Conservation (phyloP, 2,329 filamentous ascomycete genomes). For the Dactylellina haptotyla region DNA sequence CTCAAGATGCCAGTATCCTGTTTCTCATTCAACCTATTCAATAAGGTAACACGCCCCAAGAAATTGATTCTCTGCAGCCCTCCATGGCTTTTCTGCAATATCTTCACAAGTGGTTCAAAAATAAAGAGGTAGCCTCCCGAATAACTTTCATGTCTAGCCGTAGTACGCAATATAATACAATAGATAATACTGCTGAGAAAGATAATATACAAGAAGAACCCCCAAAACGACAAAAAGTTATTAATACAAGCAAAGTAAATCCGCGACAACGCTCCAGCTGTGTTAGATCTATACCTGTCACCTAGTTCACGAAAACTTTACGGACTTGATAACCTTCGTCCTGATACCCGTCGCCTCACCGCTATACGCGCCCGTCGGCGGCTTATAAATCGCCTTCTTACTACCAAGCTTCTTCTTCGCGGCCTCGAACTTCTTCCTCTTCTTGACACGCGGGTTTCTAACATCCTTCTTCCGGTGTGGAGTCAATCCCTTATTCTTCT, state of each 20-base stretch:
- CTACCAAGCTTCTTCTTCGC: conserved; percentile 97
- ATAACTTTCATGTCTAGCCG: too few relatives aligned
- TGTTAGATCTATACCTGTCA: not conserved
- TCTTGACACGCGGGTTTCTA: conserved; percentile 95
- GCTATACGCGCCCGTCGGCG: conserved; percentile 39
- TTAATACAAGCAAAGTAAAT: not conserved
- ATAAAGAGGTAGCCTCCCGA: too few relatives aligned
- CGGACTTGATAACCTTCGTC: conserved; percentile 50
- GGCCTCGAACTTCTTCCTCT: conserved; percentile 93
- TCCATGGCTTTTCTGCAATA: too few relatives aligned
- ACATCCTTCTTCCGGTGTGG: conserved; percentile 93
- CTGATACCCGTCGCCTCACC: conserved; percentile 51
- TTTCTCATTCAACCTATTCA: too few relatives aligned
- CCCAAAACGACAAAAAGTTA: not conserved
- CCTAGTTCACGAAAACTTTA: conserved; percentile 38
- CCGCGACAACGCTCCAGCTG: not conserved
- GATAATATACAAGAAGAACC: conserved; percentile 8
- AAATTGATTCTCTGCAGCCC: too few relatives aligned
- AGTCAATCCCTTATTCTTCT: conserved; percentile 96
- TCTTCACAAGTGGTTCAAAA: too few relatives aligned
- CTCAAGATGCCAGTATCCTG: too few relatives aligned
- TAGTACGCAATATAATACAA: not conserved
- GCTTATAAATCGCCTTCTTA: conserved; percentile 85
- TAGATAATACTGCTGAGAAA: not conserved
- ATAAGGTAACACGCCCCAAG: too few relatives aligned